Evolutionary conservation across 805 yeast species (phyloP).

Genomic region (Candida fluviatilis): DNA sequence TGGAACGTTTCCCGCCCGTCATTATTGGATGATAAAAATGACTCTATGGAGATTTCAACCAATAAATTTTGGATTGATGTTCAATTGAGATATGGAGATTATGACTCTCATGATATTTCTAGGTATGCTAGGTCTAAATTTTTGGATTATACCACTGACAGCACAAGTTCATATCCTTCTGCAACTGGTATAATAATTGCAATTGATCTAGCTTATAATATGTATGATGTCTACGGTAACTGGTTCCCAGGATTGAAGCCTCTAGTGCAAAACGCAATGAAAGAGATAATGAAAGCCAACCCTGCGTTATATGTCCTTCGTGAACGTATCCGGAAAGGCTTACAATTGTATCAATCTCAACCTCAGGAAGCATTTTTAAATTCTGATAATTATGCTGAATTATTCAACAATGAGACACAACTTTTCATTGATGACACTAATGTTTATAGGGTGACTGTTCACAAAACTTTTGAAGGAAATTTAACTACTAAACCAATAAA

Average conservation of each 20-base stretch:
- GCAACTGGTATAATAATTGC: constrained; percentile 91
- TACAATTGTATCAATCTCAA: constrained; percentile 89
- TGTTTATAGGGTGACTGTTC: constrained; percentile 89
- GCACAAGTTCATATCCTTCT: constrained; percentile 80
- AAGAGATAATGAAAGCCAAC: constrained; percentile 88
- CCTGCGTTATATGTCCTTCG: constrained; percentile 89
- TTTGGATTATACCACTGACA: constrained; percentile 88
- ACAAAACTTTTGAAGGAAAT: constrained; percentile 89
- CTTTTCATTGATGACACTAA: constrained; percentile 90
- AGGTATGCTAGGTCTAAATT: constrained; percentile 91
- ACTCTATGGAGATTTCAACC: constrained; percentile 54
- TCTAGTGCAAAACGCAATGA: constrained; percentile 85
- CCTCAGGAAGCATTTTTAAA: constrained; percentile 89
- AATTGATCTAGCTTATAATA: constrained; percentile 89
- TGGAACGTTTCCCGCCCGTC: constrained; percentile 89
- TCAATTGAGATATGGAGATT: constrained; percentile 93
- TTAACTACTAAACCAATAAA: constrained; percentile 88
- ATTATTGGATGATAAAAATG: constrained; percentile 66
- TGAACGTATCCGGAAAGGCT: constrained; percentile 90
- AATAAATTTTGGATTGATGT: constrained; percentile 92
- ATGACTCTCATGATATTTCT: constrained; percentile 94
- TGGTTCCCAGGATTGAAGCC: constrained; percentile 97
- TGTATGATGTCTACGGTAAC: constrained; percentile 94
- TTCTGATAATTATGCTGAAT: constrained; percentile 84
- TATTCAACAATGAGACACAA: constrained; percentile 79